Base-by-base conservation (phyloP, 2,329 filamentous ascomycete genomes). In the Aspergillus unguis region DNA sequence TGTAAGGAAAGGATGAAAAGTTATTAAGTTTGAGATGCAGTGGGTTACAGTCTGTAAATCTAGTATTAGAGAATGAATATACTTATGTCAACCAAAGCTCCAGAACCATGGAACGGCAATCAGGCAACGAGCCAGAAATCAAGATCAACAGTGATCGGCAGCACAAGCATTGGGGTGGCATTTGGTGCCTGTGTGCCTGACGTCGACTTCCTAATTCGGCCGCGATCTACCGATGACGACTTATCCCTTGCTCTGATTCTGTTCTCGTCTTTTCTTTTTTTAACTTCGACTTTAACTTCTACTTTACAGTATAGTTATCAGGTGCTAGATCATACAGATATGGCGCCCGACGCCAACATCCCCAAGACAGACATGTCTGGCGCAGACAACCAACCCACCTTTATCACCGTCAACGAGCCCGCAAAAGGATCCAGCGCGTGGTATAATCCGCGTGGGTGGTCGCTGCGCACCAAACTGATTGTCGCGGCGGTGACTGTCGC, bases 391-490 rank as follows among this genome's bases (percentile, higher is more conserved):
- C 26, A 47, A 26, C n/a, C 8, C 4, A 7, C 25, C 23, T 10
- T 10, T 23, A 23, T 5, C 4, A 7, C 25, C 23, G 25, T 10
- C 31, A 23, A 25, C 2, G 3, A 36, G 26, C n/a, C 44, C 9
- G 8, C 17, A 3, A 4, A 7, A 2, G 32, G 32, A 33, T 25
- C 17, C 17, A 17, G 10, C 25, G 9, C 44, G 9, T 66, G 62
- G 72, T 82, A 76, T 66, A 73, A 83, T 55, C 76, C 78, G 0
- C 72, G 72, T 45, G 73, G 73, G 43, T 86, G 83, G 83, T 70
- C 76, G 37, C 77, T 78, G 62, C 77, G 75, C 53, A 73, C 70
- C 8, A 85, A 79, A 77, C 63, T 75, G 25, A 68, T 79, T 5
- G 74, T 58, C 3, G 63, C 70, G 1, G 62, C 77, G 8, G 72